Conservation (phyloP, 1,284 basidiomycete species). For the Fistulinella cinereoalba region DNA sequence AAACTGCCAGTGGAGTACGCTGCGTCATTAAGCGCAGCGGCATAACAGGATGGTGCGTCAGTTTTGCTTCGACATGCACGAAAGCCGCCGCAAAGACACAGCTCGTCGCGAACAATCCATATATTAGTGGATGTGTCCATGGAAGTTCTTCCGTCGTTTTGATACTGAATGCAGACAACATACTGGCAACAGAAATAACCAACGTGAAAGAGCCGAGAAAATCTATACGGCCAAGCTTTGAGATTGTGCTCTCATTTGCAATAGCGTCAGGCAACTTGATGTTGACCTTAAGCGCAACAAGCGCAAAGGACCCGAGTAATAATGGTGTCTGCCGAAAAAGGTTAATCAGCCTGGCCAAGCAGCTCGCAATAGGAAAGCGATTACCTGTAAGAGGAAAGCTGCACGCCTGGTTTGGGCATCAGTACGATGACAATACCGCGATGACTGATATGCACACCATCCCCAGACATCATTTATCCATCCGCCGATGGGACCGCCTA, state of each 20-base stretch:
- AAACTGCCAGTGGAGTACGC: conserved; percentile 77
- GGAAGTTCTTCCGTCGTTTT: conserved; percentile 79
- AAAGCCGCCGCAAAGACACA: conserved; percentile 57
- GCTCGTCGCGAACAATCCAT: conserved; percentile 60
- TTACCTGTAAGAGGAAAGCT: conserved; percentile 47
- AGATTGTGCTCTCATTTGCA: conserved; percentile 52
- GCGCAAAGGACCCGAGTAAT: conserved; percentile 61
- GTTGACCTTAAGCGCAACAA: conserved; percentile 75
- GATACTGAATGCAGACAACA: conserved; percentile 75
- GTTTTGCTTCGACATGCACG: conserved; percentile 68
- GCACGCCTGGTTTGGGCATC: conserved; percentile 27
- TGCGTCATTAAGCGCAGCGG: conserved; percentile 74
- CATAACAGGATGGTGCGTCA: conserved; percentile 81
- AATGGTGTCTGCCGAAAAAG: conserved; percentile 61
- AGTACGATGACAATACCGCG: conserved; percentile 8
- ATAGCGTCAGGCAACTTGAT: conserved; percentile 61
- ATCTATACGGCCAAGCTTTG: conserved; percentile 79
- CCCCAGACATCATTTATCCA: conserved; percentile 81
- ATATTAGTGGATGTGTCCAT: conserved; percentile 72
- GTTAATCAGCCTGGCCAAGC: conserved; percentile 2
- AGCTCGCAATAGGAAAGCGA: conserved; percentile 64
- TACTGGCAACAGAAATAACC: conserved; percentile 67
- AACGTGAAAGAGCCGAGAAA: conserved; percentile 79
- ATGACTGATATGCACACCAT: conserved; percentile 54
- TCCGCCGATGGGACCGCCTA: conserved; percentile 90